Base-by-base conservation (phyloP, 345 rosid species). In the Draba incana region DNA sequence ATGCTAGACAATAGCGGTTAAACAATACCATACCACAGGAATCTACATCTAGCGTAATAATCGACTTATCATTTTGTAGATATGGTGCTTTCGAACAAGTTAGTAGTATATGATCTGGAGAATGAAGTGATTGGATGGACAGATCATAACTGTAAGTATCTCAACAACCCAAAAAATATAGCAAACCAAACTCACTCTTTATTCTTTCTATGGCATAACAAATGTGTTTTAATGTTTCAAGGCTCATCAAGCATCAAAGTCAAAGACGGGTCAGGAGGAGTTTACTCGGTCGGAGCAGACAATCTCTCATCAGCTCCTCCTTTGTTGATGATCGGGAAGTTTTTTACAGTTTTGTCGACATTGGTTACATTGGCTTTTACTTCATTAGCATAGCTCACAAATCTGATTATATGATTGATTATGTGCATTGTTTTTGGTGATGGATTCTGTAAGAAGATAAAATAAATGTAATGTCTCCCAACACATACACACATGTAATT, bases 111-210 rank as follows among this genome's bases (percentile, higher is more conserved):
- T 55, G 94, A 92, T 76, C 55, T 90, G 5, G 90, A 82, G 57
- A 86, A 88, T 15, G 89, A 84, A 76, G 78, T 76, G 44, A 81
- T 92, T 46, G 98, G 98, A 75, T 92, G 98, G 98, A 78, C 84
- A 33, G 85, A 84, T 8, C 79, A 88, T 78, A 83, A 92, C 77
- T 92, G 96, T 92, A 81, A 90, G 98, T 85, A 62, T 57, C 35
- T 64, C 53, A 8, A 48, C 0, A 12, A 64, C 24, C 46, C 1
- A 5, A 0, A 6, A 39, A 28, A 43, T 14, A 7, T 50, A 43
- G 46, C 23, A 23, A 14, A 42, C 39, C 8, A 58, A 41, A 44
- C 14, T 13, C 10, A 13, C 28, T 12, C 27, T 43, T 48, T 10
- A 16, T 61, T 2, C 4, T 61, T 55, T 70, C 6, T 15, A 65